phyloP scores from a whole-genome alignment of 352 stramenopile species.

The Phytophthora nicotianae region DNA sequence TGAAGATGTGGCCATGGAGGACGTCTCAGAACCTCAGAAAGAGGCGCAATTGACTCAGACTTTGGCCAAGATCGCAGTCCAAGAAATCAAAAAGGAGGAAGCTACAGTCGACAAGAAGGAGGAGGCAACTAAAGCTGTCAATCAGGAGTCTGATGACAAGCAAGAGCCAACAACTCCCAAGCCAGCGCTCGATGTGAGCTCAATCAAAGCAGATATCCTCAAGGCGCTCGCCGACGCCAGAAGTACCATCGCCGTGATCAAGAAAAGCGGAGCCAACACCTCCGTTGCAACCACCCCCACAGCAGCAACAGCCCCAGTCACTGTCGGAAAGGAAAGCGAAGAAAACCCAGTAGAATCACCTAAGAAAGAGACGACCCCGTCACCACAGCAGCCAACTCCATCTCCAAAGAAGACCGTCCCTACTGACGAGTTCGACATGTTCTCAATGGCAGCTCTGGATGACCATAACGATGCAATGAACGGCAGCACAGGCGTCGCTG shows the following conservation, averaged over 20 bases:
- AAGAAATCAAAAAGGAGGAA: constrained; percentile 14
- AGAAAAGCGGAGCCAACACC: constrained; percentile 31
- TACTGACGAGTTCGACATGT: constrained; percentile 89
- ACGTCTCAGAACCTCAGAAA: constrained; percentile 2
- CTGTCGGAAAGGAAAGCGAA: constrained; percentile 2
- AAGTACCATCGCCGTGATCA: constrained; percentile 79
- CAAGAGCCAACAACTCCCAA: constrained; percentile 8
- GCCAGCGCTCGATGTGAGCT: constrained; percentile 59
- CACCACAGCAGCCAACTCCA: constrained; percentile 1
- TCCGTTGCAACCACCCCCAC: constrained; percentile 5
- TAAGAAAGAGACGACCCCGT: constrained; percentile 8
- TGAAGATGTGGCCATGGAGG: constrained; percentile 6
- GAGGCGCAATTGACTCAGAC: background rate
- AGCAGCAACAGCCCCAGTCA: background rate
- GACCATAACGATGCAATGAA: constrained; percentile 59
- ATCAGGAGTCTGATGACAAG: constrained; percentile 16
- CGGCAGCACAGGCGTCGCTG: constrained; percentile 27
- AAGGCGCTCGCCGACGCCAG: constrained; percentile 78
- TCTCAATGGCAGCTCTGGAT: constrained; percentile 74
- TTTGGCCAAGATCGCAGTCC: background rate
- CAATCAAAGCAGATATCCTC: constrained; percentile 83
- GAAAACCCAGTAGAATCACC: background rate
- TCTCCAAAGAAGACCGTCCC: constrained; percentile 11
- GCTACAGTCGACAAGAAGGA: constrained; percentile 11
- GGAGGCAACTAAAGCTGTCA: constrained; percentile 11